Conservation (phyloP, 352 stramenopile genomes). For the Thraustochytrium sp. region DNA sequence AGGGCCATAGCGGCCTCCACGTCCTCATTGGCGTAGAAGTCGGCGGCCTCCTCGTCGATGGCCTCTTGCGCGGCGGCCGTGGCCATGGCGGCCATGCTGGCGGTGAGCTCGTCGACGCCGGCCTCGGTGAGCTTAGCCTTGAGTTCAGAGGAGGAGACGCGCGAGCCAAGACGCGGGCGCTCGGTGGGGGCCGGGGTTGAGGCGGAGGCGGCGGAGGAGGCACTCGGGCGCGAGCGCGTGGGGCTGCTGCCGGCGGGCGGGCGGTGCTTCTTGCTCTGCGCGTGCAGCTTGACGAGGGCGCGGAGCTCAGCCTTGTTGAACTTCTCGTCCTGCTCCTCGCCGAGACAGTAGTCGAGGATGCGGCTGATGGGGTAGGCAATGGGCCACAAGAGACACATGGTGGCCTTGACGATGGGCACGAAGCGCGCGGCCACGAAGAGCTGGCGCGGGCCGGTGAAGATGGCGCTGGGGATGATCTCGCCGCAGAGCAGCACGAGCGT, state of each 20-base stretch:
- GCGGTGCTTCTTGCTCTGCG: conserved; percentile 44
- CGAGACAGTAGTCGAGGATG: conserved; percentile 75
- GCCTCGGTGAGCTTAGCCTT: conserved; percentile 7
- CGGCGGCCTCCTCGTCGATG: conserved; percentile 23
- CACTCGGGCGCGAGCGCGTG: neutral
- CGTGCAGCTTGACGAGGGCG: conserved; percentile 71
- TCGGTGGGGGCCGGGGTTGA: neutral
- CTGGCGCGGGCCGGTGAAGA: conserved; percentile 90
- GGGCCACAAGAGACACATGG: conserved; percentile 76
- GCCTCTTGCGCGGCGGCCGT: conserved; percentile 9
- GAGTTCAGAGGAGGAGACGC: neutral
- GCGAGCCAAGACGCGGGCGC: neutral
- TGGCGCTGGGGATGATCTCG: conserved; percentile 88
- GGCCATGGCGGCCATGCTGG: conserved; percentile 13
- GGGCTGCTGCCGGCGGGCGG: neutral
- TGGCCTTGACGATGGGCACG: conserved; percentile 68
- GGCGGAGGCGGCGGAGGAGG: neutral
- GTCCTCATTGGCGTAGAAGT: neutral
- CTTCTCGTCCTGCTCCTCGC: conserved; percentile 64
- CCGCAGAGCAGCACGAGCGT: conserved; percentile 89
- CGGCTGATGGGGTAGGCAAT: conserved; percentile 82
- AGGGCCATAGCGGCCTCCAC: neutral
- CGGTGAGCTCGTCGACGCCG: conserved; percentile 30
- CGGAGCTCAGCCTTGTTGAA: conserved; percentile 83
- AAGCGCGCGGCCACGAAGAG: conserved; percentile 73